phyloP scores from a whole-genome alignment of 2,329 filamentous ascomycete species.

The Scopulariopsis brevicaulis region DNA sequence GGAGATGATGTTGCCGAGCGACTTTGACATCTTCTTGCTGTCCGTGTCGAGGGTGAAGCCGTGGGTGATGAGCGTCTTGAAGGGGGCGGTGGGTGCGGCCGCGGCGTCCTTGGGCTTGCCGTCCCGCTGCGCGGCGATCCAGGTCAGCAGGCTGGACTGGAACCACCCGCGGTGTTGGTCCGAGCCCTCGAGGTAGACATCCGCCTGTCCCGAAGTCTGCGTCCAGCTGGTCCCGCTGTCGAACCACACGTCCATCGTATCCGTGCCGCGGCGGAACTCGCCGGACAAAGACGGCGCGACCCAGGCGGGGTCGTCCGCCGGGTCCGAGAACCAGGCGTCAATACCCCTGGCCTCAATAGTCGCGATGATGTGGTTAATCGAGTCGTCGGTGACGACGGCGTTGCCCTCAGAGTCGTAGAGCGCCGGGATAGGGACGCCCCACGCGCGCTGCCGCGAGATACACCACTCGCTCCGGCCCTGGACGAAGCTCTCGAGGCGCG shows the following conservation, averaged over 20 bases:
- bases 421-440: constrained; percentile 93
- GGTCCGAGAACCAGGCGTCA: constrained; percentile 93
- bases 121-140: constrained; percentile 48
- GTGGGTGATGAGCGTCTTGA: constrained; percentile 84
- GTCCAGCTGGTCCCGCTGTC: constrained; percentile 95
- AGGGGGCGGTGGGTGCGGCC: constrained; percentile 43
- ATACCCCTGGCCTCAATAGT: constrained; percentile 67
- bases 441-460: constrained; percentile 88
- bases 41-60: constrained; percentile 84
- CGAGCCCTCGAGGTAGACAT: constrained; percentile 87
- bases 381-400: constrained; percentile 68
- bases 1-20: constrained; percentile 75
- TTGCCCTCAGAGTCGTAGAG: constrained; percentile 65
- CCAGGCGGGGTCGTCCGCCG: constrained; percentile 65
- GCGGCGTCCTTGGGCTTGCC: neutral
- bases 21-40: constrained; percentile 99
- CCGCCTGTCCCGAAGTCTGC: constrained; percentile 46
- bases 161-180: constrained; percentile 99
- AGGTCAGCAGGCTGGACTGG: constrained; percentile 86
- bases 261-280: constrained; percentile 62
- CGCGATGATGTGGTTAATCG: constrained; percentile 73
- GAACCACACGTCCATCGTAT: constrained; percentile 99
- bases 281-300: constrained; percentile 52
- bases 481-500: constrained; percentile 74
- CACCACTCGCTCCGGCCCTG: constrained; percentile 91